phyloP scores from a whole-genome alignment of 148 eudicot species.

The Silene uniflora region DNA sequence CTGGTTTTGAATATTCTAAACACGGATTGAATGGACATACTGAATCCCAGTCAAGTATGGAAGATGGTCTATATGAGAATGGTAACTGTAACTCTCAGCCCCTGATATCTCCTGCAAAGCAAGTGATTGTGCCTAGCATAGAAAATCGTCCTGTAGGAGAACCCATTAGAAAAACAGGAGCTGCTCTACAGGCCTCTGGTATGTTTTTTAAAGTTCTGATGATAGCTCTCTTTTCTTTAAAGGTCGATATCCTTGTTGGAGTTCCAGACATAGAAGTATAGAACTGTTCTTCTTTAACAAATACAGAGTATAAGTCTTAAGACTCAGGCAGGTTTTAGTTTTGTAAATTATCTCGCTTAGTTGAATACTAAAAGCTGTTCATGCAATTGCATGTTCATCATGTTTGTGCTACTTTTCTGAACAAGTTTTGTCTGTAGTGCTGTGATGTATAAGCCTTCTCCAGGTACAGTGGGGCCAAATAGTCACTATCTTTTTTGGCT shows the following conservation, averaged over 20 bases:
- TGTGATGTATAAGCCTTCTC: too few species aligned
- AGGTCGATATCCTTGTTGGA: neutral
- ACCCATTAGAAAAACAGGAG: slow-evolving; percentile 63
- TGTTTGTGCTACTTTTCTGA: too few species aligned
- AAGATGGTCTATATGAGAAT: slow-evolving; percentile 1
- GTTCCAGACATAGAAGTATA: neutral
- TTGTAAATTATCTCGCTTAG: too few species aligned
- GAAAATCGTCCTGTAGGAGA: slow-evolving; percentile 78
- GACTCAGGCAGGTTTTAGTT: too few species aligned
- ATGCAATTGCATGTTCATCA: too few species aligned
- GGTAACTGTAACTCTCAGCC: slow-evolving; percentile 3
- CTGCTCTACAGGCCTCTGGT: slow-evolving; percentile 94
- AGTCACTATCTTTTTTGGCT: neutral
- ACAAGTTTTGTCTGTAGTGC: too few species aligned
- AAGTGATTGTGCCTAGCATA: slow-evolving; percentile 46
- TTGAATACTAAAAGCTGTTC: too few species aligned
- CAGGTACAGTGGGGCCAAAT: too few species aligned
- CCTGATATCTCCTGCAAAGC: slow-evolving; percentile 58
- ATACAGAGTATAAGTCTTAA: too few species aligned
- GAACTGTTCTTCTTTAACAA: neutral
- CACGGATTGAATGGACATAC: slow-evolving; percentile 24
- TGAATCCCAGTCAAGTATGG: slow-evolving; percentile 18
- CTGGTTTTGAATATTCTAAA: slow-evolving; percentile 15
- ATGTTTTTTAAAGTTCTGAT: slow-evolving; percentile 16
- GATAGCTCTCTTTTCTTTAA: neutral